A percentile compares a stretch with the other conserved stretches of the same genome.
These are phyloP conservation scores for Annona cherimola DNA, from an alignment of 164 flowering plant species.

Conservation along the genomic window DNA sequence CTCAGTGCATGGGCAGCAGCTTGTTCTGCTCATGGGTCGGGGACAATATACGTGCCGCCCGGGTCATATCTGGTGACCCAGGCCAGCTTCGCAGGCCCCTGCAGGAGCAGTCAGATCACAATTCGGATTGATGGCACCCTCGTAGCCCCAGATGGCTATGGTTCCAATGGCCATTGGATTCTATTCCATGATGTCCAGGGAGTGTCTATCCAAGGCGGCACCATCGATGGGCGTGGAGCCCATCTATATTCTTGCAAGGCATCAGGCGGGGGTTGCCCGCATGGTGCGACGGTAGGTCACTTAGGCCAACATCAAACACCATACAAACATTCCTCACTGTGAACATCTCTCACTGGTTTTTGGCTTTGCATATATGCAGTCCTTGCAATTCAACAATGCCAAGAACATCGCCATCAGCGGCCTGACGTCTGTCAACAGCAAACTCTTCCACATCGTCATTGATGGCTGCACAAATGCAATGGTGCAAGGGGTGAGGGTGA, in stretches of 20 bases:
- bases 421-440: slow-evolving; percentile 28
- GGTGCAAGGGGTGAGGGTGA: slow-evolving; percentile 16
- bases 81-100: slow-evolving; percentile 29
- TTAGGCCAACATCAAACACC: neutral
- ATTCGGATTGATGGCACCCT: slow-evolving; percentile 49
- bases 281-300: slow-evolving; percentile 28
- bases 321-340: neutral
- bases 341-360: neutral
- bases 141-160: slow-evolving; percentile 52
- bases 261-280: slow-evolving; percentile 5
- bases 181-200: slow-evolving; percentile 12
- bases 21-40: slow-evolving; percentile 28
- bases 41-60: slow-evolving; percentile 39
- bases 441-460: slow-evolving; percentile 21
- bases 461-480: slow-evolving; percentile 22
- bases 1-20: slow-evolving; percentile 43
- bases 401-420: slow-evolving; percentile 15
- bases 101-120: slow-evolving; percentile 32
- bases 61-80: slow-evolving; percentile 35
- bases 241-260: slow-evolving; percentile 17
- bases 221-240: slow-evolving; percentile 18
- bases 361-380: slow-evolving; percentile 11
- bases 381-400: slow-evolving; percentile 15
- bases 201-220: slow-evolving; percentile 16
- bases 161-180: slow-evolving; percentile 24